Conservation (phyloP, 768 basidiomycete species). For the Strobilomyces echinocephalus region DNA sequence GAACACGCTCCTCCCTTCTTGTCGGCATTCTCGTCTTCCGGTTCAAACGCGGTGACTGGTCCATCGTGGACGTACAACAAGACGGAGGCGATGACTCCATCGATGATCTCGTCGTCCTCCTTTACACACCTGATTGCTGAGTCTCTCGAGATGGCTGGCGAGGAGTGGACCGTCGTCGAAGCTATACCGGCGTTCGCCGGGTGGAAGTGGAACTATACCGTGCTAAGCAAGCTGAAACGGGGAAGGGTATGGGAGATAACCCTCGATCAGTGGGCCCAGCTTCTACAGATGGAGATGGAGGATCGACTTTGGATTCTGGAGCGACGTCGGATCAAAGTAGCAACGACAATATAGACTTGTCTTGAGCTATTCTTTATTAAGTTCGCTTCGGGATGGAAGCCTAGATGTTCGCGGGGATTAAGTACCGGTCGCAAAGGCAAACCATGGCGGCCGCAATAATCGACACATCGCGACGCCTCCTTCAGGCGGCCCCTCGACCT, state of each 20-base stretch:
- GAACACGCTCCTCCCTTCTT: slow-evolving; percentile 51
- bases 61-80: slow-evolving; percentile 72
- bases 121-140: slow-evolving; percentile 69
- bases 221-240: slow-evolving; percentile 17
- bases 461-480: no score
- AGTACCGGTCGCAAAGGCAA: no score
- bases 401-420: no score
- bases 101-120: slow-evolving; percentile 35
- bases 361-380: not conserved
- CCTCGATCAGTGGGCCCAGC: slow-evolving; percentile 18
- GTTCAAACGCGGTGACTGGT: slow-evolving; percentile 6
- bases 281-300: slow-evolving; percentile 36
- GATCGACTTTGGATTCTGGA: slow-evolving; percentile 50
- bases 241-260: slow-evolving; percentile 23
- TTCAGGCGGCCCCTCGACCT: no score
- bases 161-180: slow-evolving; percentile 42
- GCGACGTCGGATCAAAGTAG: slow-evolving; percentile 11
- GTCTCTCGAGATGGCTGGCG: slow-evolving; percentile 21
- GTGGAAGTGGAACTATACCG: slow-evolving; percentile 28
- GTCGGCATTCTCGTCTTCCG: slow-evolving; percentile 8
- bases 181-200: slow-evolving; percentile 43
- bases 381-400: not conserved
- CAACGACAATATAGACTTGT: not conserved
- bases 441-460: no score
- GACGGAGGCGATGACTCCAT: slow-evolving; percentile 58